Base-by-base conservation (phyloP, 2,329 filamentous ascomycete species). In the Botryotinia convoluta region DNA sequence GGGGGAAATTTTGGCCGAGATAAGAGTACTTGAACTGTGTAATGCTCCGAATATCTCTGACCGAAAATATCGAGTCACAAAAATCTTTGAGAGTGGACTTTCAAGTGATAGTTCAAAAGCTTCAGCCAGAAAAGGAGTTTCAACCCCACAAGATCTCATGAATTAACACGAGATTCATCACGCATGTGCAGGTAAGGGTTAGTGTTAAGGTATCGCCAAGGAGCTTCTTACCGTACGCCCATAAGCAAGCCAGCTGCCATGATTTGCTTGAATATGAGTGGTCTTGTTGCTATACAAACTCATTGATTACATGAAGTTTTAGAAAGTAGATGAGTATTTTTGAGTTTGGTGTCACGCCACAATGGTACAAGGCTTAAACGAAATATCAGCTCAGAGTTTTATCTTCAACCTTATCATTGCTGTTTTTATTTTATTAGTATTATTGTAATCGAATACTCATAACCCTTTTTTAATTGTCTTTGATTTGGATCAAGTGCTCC, bases 241-340 rank as follows among this genome's bases (percentile, higher is more conserved):
- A 48, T 65, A 65, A 65, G 63, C 42, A 51, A 48, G 44, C 44
- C 44, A 54, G 51, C 51, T 54, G 51, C 51, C n/a, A 54, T 54
- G 14, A 3, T 37, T 42, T 60, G n/a, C 57, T 60, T 62, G 42
- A 48, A 65, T 48, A 12, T 29, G 12, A 32, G 42, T 65, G 39
- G 62, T 65, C 62, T 65, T 48, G 35, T 22, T 35, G 62, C 48
- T 35, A 20, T 35, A 45, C 42, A 16, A 16, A 32, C 20, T 65
- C n/a, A 18, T 65, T 48, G 62, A 12, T 45, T 18, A 4, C 59
- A 9, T 14, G 48, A 39, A 22, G 7, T n/a, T 16, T 18, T 4
- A 29, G 7, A 54, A 54, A 18, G 26, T 61, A 39, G 35, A n/a
- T 18, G 35, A 59, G 35, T 8, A 12, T 10, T 35, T 48, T 62